Percentiles rank a stretch among this genome's conserved stretches.
phyloP scores from a whole-genome alignment of 768 basidiomycete species.

The Rhizopogon salebrosus region DNA sequence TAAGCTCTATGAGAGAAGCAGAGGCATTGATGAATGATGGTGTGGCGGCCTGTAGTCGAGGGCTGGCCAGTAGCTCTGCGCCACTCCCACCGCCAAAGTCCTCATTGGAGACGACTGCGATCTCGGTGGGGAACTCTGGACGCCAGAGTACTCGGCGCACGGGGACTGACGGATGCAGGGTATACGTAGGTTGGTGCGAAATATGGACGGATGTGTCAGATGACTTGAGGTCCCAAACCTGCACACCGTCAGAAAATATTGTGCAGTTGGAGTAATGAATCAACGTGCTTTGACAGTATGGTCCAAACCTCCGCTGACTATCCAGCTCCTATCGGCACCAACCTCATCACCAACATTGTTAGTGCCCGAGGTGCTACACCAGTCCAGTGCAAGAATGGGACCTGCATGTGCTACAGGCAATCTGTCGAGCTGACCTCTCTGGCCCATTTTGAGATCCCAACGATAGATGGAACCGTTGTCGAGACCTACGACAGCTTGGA shows the following conservation, averaged over 20 bases:
- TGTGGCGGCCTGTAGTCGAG: slow-evolving; percentile 19
- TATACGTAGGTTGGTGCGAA: slow-evolving; percentile 60
- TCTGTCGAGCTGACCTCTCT: slow-evolving; percentile 66
- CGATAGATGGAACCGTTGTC: slow-evolving; percentile 70
- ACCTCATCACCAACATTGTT: slow-evolving; percentile 11
- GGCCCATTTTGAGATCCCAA: slow-evolving; percentile 79
- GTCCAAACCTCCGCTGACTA: slow-evolving; percentile 77
- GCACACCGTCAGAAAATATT: slow-evolving; percentile 2
- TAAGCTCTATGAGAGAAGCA: slow-evolving; percentile 7
- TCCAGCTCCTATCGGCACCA: slow-evolving; percentile 50
- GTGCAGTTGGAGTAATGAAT: neutral
- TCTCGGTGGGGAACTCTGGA: slow-evolving; percentile 69
- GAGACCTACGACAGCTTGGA: slow-evolving; percentile 64
- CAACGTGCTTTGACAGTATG: slow-evolving; percentile 63
- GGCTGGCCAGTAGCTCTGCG: slow-evolving; percentile 19
- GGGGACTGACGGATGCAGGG: slow-evolving; percentile 69
- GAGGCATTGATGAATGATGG: slow-evolving; percentile 16
- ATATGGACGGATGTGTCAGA: slow-evolving; percentile 43
- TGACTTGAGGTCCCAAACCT: slow-evolving; percentile 68
- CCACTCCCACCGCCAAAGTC: slow-evolving; percentile 38
- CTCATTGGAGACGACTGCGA: slow-evolving; percentile 66
- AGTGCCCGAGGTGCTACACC: slow-evolving; percentile 40
- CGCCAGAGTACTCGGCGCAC: slow-evolving; percentile 75
- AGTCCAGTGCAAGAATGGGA: slow-evolving; percentile 69
- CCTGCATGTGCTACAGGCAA: slow-evolving; percentile 70